A percentile compares a stretch with the other conserved stretches of the same genome.
Conservation (phyloP, 139 green algal genomes). For the Zygnema cylindricum region DNA sequence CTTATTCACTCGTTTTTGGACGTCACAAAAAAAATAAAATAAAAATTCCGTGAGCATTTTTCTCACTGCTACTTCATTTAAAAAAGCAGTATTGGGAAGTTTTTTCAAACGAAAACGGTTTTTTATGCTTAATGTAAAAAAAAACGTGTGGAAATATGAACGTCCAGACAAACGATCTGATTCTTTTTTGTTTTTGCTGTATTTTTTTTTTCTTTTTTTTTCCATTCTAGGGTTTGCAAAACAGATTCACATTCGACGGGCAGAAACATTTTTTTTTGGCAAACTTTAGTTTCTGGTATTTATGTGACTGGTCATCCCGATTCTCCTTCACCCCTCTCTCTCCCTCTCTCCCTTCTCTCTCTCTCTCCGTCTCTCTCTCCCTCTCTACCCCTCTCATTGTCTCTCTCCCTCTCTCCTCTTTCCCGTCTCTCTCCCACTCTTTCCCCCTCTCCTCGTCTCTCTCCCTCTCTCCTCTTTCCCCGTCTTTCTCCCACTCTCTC, state of each 20-base stretch:
- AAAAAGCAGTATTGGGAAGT: conserved; percentile 60
- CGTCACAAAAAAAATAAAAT: background rate
- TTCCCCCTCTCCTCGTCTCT: background rate
- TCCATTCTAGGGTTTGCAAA: conserved; percentile 62
- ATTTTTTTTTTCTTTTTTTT: conserved; percentile 61
- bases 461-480: background rate
- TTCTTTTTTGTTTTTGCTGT: conserved; percentile 46
- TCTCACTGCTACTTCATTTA: background rate
- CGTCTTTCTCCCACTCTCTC: background rate
- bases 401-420: background rate
- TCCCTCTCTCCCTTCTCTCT: background rate
- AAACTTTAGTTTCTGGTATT: background rate
- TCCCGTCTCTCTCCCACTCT: background rate
- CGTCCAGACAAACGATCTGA: no score
- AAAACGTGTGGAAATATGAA: no score
- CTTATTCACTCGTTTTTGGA: background rate
- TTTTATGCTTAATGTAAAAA: no score
- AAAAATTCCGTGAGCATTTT: background rate
- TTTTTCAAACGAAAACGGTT: conserved; percentile 54
- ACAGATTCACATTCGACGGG: no score
- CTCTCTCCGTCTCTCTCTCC: conserved; percentile 1
- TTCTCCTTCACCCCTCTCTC: background rate
- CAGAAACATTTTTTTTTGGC: background rate
- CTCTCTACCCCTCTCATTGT: background rate
- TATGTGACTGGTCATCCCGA: background rate